phyloP scores from a whole-genome alignment of 805 yeast species.

The Starmerella bombicola region DNA sequence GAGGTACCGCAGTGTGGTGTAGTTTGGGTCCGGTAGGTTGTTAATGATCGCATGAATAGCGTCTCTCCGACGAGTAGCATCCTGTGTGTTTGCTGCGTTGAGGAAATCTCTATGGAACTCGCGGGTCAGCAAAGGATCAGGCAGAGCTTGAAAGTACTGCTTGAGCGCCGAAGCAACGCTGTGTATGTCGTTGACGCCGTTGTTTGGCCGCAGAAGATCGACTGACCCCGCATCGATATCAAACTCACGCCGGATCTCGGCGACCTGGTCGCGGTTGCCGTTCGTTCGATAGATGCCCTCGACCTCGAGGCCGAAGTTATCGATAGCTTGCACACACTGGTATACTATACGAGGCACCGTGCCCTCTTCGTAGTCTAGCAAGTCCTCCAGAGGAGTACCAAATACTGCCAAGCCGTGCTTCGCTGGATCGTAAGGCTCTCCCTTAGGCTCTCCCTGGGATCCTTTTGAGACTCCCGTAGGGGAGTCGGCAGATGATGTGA shows the following conservation, averaged over 20 bases:
- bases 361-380: slow-evolving; percentile 73
- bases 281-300: slow-evolving; percentile 86
- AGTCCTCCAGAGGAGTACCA: slow-evolving; percentile 69
- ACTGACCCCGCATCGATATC: slow-evolving; percentile 46
- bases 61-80: slow-evolving; percentile 52
- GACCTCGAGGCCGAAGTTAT: slow-evolving; percentile 65
- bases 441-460: background rate
- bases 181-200: slow-evolving; percentile 66
- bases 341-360: slow-evolving; percentile 85
- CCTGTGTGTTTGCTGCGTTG: slow-evolving; percentile 56
- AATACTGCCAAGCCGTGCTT: slow-evolving; percentile 41
- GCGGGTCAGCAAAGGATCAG: slow-evolving; percentile 69
- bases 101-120: slow-evolving; percentile 52
- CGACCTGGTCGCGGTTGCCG: slow-evolving; percentile 65
- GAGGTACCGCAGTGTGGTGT: slow-evolving; percentile 76
- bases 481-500: background rate
- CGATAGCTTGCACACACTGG: slow-evolving; percentile 77
- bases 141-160: slow-evolving; percentile 68
- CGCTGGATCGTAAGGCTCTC: slow-evolving; percentile 24
- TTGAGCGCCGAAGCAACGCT: slow-evolving; percentile 80
- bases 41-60: slow-evolving; percentile 74
- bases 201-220: slow-evolving; percentile 42
- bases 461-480: background rate
- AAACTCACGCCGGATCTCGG: slow-evolving; percentile 56
- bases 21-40: slow-evolving; percentile 86